These are phyloP conservation scores for Mycena citricolor DNA, from an alignment of 1,284 basidiomycete species.

Conservation along the genomic window DNA sequence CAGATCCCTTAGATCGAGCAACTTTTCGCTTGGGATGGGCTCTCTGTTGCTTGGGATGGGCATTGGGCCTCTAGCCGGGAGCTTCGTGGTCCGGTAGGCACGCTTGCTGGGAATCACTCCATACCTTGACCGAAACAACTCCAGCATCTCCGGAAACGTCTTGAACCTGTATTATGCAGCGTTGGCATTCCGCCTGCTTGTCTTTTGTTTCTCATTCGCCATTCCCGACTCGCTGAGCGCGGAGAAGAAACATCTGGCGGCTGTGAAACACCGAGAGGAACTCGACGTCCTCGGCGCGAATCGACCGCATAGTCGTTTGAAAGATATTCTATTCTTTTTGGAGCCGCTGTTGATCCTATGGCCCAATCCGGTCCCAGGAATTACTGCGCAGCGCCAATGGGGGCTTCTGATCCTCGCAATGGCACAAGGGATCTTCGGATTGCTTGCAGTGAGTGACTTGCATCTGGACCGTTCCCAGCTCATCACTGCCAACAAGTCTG, in stretches of 20 bases:
- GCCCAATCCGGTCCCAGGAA: too few species aligned
- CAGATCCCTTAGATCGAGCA: slow-evolving; percentile 5
- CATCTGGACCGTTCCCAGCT: too few species aligned
- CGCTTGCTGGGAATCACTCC: not conserved
- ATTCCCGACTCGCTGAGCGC: slow-evolving; percentile 16
- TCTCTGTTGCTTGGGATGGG: slow-evolving; percentile 3
- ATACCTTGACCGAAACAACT: too few species aligned
- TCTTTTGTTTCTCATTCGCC: slow-evolving; percentile 3
- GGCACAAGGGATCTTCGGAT: too few species aligned
- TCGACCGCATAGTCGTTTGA: not conserved
- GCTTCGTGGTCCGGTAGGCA: slow-evolving; percentile 11
- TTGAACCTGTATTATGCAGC: too few species aligned
- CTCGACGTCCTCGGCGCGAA: not conserved
- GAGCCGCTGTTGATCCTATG: slow-evolving; percentile 7
- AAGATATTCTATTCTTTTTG: slow-evolving; percentile 7
- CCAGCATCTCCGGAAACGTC: too few species aligned
- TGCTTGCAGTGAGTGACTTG: too few species aligned
- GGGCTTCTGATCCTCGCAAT: too few species aligned
- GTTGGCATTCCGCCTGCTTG: too few species aligned
- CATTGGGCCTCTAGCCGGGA: slow-evolving; percentile 9
- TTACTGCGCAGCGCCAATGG: too few species aligned
- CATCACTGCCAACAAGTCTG: too few species aligned
- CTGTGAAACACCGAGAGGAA: not conserved
- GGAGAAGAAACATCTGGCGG: slow-evolving; percentile 7
- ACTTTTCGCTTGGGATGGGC: slow-evolving; percentile 6